phyloP scores from a whole-genome alignment of 75 land plant genomes.

The Ceratopteris richardii region DNA sequence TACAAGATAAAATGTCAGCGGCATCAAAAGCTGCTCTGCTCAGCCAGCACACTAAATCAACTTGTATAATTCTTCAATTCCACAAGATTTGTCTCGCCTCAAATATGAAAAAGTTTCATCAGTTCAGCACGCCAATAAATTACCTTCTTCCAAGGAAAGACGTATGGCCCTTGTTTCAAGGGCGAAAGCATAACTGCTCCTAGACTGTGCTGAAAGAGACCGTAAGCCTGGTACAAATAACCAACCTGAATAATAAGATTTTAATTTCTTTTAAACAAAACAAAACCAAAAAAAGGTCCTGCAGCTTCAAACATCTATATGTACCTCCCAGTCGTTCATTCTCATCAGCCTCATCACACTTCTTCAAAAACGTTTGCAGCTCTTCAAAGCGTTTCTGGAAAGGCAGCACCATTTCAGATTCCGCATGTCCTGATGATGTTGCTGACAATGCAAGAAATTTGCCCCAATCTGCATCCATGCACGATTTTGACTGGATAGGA shows the following conservation, averaged over 20 bases:
- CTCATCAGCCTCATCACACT: slow-evolving; percentile 56
- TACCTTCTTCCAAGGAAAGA: slow-evolving; percentile 87
- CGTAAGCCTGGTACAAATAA: slow-evolving; percentile 35
- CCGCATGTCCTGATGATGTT: slow-evolving; percentile 12
- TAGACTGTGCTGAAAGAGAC: slow-evolving; percentile 57
- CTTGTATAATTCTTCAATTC: too few species aligned
- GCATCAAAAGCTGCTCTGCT: too few species aligned
- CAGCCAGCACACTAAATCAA: too few species aligned
- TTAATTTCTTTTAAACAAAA: not conserved
- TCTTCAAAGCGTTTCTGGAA: slow-evolving; percentile 53
- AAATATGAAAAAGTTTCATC: too few species aligned
- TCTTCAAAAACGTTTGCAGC: slow-evolving; percentile 52
- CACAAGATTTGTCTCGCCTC: too few species aligned
- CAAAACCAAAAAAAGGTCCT: too few species aligned
- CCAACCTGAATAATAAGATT: not conserved
- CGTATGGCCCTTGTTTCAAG: slow-evolving; percentile 67
- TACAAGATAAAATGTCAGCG: too few species aligned
- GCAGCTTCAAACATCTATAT: too few species aligned
- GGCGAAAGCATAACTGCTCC: slow-evolving; percentile 65
- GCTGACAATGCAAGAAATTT: slow-evolving; percentile 35
- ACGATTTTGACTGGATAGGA: too few species aligned
- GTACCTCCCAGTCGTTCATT: slow-evolving; percentile 55
- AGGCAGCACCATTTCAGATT: slow-evolving; percentile 7
- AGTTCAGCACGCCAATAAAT: too few species aligned
- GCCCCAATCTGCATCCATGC: slow-evolving; percentile 32